Evolutionary conservation across 768 basidiomycete genomes (phyloP).

Genomic region (Russula lepida): DNA sequence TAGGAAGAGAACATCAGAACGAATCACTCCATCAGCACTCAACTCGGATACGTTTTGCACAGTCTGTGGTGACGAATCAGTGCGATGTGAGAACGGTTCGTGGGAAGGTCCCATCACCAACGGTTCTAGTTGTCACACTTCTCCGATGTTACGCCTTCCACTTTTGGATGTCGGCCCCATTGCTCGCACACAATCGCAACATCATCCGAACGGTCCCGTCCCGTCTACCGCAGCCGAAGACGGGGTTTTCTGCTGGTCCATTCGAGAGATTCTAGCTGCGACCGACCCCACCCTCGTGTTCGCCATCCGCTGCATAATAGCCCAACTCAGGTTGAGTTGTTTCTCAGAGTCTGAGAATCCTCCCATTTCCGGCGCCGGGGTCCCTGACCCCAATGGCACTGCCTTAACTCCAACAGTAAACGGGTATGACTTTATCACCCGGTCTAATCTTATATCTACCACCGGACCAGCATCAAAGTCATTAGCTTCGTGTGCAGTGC

Average conservation of each 20-base stretch:
- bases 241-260: not conserved
- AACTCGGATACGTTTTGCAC: constrained; percentile 7
- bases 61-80: constrained; percentile 2
- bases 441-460: not conserved
- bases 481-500: constrained; percentile 8
- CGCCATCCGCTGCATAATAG: constrained; percentile 21
- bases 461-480: not conserved
- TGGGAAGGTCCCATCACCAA: constrained; percentile 2
- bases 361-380: constrained; percentile 1
- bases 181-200: not conserved
- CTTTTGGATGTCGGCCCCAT: constrained; percentile 7
- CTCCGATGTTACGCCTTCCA: constrained; percentile 3
- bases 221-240: not conserved
- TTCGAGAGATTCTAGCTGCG: constrained; percentile 23
- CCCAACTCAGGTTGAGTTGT: constrained; percentile 1
- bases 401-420: not conserved
- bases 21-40: not conserved
- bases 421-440: not conserved
- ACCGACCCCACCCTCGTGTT: constrained; percentile 25
- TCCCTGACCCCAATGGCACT: not conserved
- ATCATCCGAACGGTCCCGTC: not conserved
- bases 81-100: not conserved
- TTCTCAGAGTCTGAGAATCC: not conserved
- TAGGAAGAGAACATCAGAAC: not conserved
- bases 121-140: not conserved